Base-by-base conservation (phyloP, 441 rosid species). In the Croton setiger region DNA sequence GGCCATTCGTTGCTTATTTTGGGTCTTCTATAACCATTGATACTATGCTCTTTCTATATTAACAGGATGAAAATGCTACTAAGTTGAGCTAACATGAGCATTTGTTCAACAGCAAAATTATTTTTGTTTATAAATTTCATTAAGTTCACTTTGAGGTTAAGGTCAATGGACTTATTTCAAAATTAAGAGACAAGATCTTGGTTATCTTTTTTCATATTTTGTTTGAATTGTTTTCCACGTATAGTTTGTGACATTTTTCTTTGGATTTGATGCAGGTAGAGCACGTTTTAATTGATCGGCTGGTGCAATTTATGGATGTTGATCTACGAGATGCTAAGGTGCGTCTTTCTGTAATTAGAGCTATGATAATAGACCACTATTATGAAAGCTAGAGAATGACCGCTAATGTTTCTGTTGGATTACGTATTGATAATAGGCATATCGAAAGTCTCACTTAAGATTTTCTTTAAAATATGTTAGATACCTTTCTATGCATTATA, bases 271-370 rank as follows among this genome's bases (percentile, higher is more conserved):
- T 39, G 43, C 84, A 90, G 97, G 92, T 89, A 62, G 97, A 93
- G 85, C 97, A 88, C 74, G 87, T 89, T 57, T 74, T 93, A 73
- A 73, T 86, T 75, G 92, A 93, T 79, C 84, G 94, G 65, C 64
- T 93, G 79, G 87, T 53, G 75, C 82, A 87, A 54, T 87, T 90
- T 78, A 74, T 90, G 75, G 82, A 71, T 59, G 86, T 77, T 64
- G 97, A 90, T 84, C 82, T 93, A 71, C 91, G 83, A 76, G 91
- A 85, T 68, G 92, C 77, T 39, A 88, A 87, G 97, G 98, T 93
- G 80, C 62, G 58, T 68, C 39, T 58, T 49, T 65, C 39, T 36
- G 62, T 64, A 63, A 35, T 58, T 70, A 63, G 68, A 44, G 57
- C 35, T 61, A 51, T 23, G 49, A 54, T 64, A 15, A 12, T 20